phyloP scores from a whole-genome alignment of 768 basidiomycete genomes.

The Suillus bovinus region DNA sequence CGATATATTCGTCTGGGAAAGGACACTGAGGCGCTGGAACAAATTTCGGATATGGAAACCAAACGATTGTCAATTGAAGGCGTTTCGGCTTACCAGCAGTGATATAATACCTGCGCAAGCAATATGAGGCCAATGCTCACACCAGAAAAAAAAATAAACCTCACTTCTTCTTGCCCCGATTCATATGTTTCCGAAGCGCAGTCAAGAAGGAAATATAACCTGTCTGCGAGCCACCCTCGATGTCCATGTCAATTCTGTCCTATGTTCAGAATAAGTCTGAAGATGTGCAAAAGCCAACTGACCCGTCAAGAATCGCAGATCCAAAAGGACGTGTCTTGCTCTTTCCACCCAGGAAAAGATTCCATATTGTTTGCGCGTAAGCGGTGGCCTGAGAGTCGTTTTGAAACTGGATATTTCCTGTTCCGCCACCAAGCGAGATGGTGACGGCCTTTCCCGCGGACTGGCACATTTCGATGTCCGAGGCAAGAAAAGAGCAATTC shows the following conservation, averaged over 20 bases:
- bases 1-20: slow-evolving; percentile 47
- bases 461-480: slow-evolving; percentile 67
- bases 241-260: slow-evolving; percentile 44
- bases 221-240: slow-evolving; percentile 42
- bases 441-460: slow-evolving; percentile 59
- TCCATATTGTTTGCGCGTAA: slow-evolving; percentile 71
- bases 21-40: slow-evolving; percentile 42
- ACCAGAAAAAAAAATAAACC: slow-evolving; percentile 2
- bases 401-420: slow-evolving; percentile 59
- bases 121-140: slow-evolving; percentile 7
- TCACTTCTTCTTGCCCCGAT: slow-evolving; percentile 28
- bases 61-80: background rate
- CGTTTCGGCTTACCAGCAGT: slow-evolving; percentile 35
- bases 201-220: slow-evolving; percentile 32
- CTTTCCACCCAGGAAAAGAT: slow-evolving; percentile 63
- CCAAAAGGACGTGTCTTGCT: slow-evolving; percentile 71
- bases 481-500: slow-evolving; percentile 58
- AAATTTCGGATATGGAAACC: background rate
- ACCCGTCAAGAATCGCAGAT: slow-evolving; percentile 72
- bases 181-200: slow-evolving; percentile 27
- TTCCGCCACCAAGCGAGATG: slow-evolving; percentile 59
- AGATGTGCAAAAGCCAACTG: slow-evolving; percentile 7
- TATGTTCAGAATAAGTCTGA: background rate
- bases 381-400: slow-evolving; percentile 55
- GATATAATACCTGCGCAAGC: slow-evolving; percentile 39